Evolutionary conservation across 768 basidiomycete species (phyloP).

Genomic region (Tephrocybe sp.): DNA sequence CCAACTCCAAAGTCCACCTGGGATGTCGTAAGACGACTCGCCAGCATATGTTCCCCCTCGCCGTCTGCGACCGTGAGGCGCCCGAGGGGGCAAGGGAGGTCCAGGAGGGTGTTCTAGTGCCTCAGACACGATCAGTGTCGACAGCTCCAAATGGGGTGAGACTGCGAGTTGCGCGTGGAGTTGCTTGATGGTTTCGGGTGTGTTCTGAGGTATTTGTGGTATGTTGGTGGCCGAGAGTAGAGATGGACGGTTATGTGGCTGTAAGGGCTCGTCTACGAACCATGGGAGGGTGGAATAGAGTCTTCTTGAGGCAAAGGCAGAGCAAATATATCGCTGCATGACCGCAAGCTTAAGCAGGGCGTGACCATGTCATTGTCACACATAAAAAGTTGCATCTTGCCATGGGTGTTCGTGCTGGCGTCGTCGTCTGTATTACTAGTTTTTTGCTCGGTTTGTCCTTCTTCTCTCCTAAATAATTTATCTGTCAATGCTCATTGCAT

Average conservation of each 20-base stretch:
- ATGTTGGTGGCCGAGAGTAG: constrained; percentile 16
- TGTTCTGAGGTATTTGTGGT: constrained; percentile 47
- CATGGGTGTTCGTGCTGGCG: constrained; percentile 71
- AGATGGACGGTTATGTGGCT: constrained; percentile 22
- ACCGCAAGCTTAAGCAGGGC: background rate
- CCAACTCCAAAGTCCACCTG: constrained; percentile 74
- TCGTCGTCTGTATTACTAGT: constrained; percentile 75
- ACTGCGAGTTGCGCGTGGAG: constrained; percentile 55
- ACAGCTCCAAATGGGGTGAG: constrained; percentile 70
- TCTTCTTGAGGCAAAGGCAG: constrained; percentile 1
- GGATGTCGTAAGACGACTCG: constrained; percentile 52
- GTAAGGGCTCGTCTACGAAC: constrained; percentile 57
- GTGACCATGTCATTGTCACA: constrained; percentile 15
- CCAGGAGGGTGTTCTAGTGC: constrained; percentile 51
- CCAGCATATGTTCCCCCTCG: constrained; percentile 68
- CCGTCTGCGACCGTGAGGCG: constrained; percentile 60
- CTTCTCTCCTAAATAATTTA: constrained; percentile 1
- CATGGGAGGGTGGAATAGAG: constrained; percentile 41
- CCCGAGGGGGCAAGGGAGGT: constrained; percentile 54
- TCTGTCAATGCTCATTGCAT: background rate
- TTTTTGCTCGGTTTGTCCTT: constrained; percentile 67
- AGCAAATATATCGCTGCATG: constrained; percentile 17
- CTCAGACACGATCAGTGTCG: constrained; percentile 50
- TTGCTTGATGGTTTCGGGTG: constrained; percentile 49
- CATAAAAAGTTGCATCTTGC: constrained; percentile 5